Evolutionary conservation across 1,284 basidiomycete genomes (phyloP), one percentile per base, ranked within the genome.

Genomic region (Athelia psychrophila): DNA sequence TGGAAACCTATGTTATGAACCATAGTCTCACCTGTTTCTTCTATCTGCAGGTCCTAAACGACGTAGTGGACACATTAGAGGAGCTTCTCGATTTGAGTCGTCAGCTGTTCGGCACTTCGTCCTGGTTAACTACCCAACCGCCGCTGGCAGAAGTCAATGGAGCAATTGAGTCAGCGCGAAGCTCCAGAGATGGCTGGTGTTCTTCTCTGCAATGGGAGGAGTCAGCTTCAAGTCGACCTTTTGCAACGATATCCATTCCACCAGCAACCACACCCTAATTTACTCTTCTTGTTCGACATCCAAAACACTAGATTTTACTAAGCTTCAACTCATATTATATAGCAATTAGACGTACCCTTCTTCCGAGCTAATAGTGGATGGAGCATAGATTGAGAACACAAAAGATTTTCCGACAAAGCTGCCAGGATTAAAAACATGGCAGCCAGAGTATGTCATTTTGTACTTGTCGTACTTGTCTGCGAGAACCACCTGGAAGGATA

Each of bases 351-450:
- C 75, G 66, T 60, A 86, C 86, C 86, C 90, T 71, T 88, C 85
- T 66, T 91, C 89, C 0, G 89, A 91, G 58, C 87, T 88, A 32
- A 77, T 64, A 59, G 83, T 82, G 3, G 88, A 80, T 5, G 93
- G 93, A 51, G 87, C 90, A 63, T 94, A 96, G 16, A 91, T 89
- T n/a, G 89, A 91, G 73, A 95, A 95, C 16, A 83, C 79, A 59
- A 91, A 88, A 2, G 86, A 79, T 44, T 81, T 88, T 8, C 88
- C 84, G 16, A 93, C 75, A 63, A 95, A 95, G 49, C 86, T 85
- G 13, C 97, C 96, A 0, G 97, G 97, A 67, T 99, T 99, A 77
- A 99, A 95, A 25, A 99, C 97, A 70, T 98, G 96, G 64, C 97
- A 99, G 5, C 93, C 94, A 57, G 96, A 95, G 65, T 99, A 99